Percentiles rank a stretch among this genome's conserved stretches.
Evolutionary conservation across 805 yeast genomes (phyloP).

Genomic region (Starmerella potacharoeniae): DNA sequence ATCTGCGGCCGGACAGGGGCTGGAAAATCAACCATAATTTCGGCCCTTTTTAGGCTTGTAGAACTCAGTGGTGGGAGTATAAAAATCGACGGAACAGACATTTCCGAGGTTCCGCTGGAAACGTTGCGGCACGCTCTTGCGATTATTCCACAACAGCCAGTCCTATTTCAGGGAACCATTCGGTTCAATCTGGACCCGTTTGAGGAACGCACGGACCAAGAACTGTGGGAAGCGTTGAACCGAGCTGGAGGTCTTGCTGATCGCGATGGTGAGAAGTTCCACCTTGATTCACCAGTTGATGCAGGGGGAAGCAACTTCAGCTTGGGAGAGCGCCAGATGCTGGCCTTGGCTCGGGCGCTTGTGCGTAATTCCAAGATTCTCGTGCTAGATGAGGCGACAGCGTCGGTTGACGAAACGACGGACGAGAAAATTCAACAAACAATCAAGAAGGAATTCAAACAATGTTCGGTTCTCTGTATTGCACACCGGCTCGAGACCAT

Average conservation of each 20-base stretch:
- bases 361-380: constrained; percentile 50
- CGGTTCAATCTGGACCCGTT: constrained; percentile 72
- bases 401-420: constrained; percentile 65
- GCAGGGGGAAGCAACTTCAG: constrained; percentile 18
- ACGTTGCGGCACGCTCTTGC: constrained; percentile 59
- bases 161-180: constrained; percentile 65
- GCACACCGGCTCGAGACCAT: constrained; percentile 61
- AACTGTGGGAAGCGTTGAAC: constrained; percentile 56
- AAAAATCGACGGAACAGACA: constrained; percentile 56
- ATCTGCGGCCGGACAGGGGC: constrained; percentile 88
- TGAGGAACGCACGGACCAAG: constrained; percentile 40
- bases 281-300: constrained; percentile 34
- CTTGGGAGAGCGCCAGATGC: constrained; percentile 17
- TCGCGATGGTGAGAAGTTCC: constrained; percentile 38
- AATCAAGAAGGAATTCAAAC: constrained; percentile 43
- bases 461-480: constrained; percentile 57
- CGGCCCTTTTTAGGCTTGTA: constrained; percentile 53
- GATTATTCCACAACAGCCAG: constrained; percentile 84
- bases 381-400: constrained; percentile 65
- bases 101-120: constrained; percentile 47
- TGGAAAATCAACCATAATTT: constrained; percentile 68
- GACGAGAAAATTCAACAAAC: constrained; percentile 52
- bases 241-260: constrained; percentile 35
- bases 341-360: constrained; percentile 53
- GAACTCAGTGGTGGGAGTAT: constrained; percentile 47